Evolutionary conservation across 768 basidiomycete species (phyloP).

Genomic region (Naganishia randhawae): DNA sequence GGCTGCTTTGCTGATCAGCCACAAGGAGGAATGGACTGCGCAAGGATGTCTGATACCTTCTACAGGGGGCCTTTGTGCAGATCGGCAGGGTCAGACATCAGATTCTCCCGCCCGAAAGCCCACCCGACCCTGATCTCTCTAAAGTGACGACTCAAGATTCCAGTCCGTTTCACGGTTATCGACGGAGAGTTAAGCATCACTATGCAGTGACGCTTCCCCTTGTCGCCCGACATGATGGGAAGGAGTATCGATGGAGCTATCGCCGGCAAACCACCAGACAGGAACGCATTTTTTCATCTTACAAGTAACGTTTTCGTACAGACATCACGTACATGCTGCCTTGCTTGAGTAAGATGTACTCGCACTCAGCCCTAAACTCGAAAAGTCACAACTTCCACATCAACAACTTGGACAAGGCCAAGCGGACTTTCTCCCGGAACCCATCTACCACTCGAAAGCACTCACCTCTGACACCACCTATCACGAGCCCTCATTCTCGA

Average conservation of each 20-base stretch:
- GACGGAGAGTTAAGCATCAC: too few relatives aligned
- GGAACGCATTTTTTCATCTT: too few relatives aligned
- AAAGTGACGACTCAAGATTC: too few relatives aligned
- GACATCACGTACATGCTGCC: neutral
- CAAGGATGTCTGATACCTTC: neutral
- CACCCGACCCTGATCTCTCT: too few relatives aligned
- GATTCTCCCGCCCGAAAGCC: constrained; percentile 3
- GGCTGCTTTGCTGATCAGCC: too few relatives aligned
- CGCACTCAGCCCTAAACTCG: neutral
- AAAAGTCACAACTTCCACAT: neutral
- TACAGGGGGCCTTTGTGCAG: neutral
- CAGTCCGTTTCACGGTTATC: too few relatives aligned
- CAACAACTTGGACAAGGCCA: neutral
- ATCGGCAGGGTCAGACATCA: neutral
- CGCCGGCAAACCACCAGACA: too few relatives aligned
- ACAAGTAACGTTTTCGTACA: too few relatives aligned
- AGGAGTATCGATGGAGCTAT: too few relatives aligned
- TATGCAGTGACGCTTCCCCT: too few relatives aligned
- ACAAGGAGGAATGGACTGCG: too few relatives aligned
- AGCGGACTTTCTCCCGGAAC: neutral
- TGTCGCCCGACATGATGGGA: too few relatives aligned
- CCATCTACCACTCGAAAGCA: neutral
- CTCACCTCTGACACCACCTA: constrained; percentile 8
- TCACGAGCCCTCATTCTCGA: constrained; percentile 1
- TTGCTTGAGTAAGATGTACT: neutral